Evolutionary conservation across 306 rosid genomes (phyloP).

Genomic region (Rosa persica): DNA sequence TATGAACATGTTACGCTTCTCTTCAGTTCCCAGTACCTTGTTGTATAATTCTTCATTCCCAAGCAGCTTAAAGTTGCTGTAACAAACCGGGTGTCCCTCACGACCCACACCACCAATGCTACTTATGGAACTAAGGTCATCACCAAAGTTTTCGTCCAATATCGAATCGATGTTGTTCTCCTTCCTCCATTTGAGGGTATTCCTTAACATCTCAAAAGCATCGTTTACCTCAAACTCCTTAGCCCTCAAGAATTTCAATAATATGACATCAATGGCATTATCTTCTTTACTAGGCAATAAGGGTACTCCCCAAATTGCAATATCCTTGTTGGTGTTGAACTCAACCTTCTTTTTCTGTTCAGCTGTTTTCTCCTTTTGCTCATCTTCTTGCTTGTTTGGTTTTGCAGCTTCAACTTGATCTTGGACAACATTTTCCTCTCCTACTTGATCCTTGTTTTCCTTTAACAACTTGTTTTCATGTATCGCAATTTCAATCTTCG

Average conservation of each 20-base stretch:
- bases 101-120: conserved; percentile 56
- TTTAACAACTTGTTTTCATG: not conserved
- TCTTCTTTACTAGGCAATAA: conserved; percentile 42
- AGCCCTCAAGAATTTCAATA: conserved; percentile 65
- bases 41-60: conserved; percentile 57
- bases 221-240: conserved; percentile 72
- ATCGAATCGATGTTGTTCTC: conserved; percentile 53
- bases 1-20: conserved; percentile 51
- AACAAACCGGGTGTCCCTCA: conserved; percentile 79
- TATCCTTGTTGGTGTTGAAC: conserved; percentile 23
- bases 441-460: not conserved
- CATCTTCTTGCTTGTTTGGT: conserved; percentile 1
- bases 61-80: conserved; percentile 59
- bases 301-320: conserved; percentile 63
- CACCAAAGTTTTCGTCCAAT: conserved; percentile 40
- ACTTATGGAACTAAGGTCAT: conserved; percentile 39
- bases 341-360: not conserved
- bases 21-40: conserved; percentile 59
- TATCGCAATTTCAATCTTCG: conserved; percentile 1
- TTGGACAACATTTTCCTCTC: too few relatives aligned
- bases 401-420: not conserved
- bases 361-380: not conserved
- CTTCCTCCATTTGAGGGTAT: conserved; percentile 67
- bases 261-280: conserved; percentile 56
- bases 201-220: conserved; percentile 60